Evolutionary conservation across 768 basidiomycete species (phyloP).

Genomic region (Termitomyces titanicus): DNA sequence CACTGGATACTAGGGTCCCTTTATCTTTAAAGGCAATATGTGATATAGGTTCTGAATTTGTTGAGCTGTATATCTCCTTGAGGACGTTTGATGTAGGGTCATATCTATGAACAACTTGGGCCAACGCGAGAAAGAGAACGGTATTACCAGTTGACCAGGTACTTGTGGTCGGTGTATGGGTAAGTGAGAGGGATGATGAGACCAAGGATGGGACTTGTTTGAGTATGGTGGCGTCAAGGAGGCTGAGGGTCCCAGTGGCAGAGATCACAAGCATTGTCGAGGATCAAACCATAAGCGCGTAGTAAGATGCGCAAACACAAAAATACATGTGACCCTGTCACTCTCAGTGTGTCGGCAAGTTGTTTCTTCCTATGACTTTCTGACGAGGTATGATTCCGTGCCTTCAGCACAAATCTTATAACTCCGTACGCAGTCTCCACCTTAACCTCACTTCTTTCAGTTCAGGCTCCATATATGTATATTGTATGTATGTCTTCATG

Average conservation of each 20-base stretch:
- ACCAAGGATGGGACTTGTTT: slow-evolving; percentile 40
- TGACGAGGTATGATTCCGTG: too few species aligned
- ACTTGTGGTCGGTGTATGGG: slow-evolving; percentile 32
- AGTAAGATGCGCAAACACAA: slow-evolving; percentile 10
- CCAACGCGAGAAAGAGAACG: slow-evolving; percentile 50
- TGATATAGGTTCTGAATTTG: slow-evolving; percentile 25
- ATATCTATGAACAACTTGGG: slow-evolving; percentile 48
- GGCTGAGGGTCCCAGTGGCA: slow-evolving; percentile 43
- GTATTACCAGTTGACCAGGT: slow-evolving; percentile 58
- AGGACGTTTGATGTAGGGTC: slow-evolving; percentile 42
- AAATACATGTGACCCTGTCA: slow-evolving; percentile 11
- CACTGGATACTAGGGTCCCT: slow-evolving; percentile 43
- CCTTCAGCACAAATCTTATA: too few species aligned
- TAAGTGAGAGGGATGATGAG: slow-evolving; percentile 34
- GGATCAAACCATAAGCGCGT: slow-evolving; percentile 13
- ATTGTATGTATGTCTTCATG: too few species aligned
- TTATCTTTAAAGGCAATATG: slow-evolving; percentile 32
- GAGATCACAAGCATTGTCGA: slow-evolving; percentile 50
- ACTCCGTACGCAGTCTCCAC: too few species aligned
- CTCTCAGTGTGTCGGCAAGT: too few species aligned
- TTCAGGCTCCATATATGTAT: too few species aligned
- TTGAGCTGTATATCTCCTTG: slow-evolving; percentile 36
- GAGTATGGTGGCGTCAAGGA: slow-evolving; percentile 44
- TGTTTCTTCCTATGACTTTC: too few species aligned
- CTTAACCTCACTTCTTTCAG: too few species aligned